These are phyloP conservation scores for Colletotrichum eleusines DNA, from an alignment of 2,329 filamentous ascomycete genomes.

Conservation along the genomic window DNA sequence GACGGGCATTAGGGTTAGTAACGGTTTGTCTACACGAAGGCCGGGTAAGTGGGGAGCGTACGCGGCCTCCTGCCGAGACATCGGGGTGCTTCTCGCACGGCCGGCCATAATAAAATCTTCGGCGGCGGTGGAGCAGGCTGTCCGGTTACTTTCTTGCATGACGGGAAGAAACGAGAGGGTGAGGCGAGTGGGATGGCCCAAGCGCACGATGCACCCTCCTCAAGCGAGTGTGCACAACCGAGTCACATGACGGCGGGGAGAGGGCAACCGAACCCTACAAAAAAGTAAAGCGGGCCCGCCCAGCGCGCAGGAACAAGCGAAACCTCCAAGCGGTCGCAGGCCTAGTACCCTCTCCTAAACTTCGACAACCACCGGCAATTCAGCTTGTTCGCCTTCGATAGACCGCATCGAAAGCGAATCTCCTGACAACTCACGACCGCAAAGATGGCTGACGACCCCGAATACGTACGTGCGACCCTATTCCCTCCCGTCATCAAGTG, in stretches of 20 bases:
- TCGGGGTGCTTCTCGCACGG: neutral
- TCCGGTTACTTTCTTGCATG: neutral
- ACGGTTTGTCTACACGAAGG: neutral
- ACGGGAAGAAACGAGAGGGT: neutral
- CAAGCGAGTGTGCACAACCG: conserved; percentile 4
- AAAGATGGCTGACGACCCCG: conserved; percentile 82
- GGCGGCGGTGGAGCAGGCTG: neutral
- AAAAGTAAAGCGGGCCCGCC: conserved; percentile 28
- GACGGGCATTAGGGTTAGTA: neutral
- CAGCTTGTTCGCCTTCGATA: conserved; percentile 57
- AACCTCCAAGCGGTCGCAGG: conserved; percentile 36
- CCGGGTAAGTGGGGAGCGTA: neutral
- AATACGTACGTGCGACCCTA: conserved; percentile 78
- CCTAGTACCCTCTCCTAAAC: conserved; percentile 38
- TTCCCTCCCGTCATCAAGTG: conserved; percentile 34
- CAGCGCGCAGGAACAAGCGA: conserved; percentile 38
- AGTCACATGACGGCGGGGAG: conserved; percentile 40
- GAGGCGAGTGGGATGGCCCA: neutral
- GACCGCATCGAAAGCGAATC: conserved; percentile 59
- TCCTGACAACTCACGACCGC: conserved; percentile 58
- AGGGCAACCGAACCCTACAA: conserved; percentile 42
- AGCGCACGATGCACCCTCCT: neutral
- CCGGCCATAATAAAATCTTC: neutral
- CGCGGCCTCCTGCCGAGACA: neutral
- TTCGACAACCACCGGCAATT: conserved; percentile 41